A percentile compares a stretch with the other conserved stretches of the same genome.
phyloP scores from a whole-genome alignment of 768 basidiomycete species.

The Cantharellus anzutake region DNA sequence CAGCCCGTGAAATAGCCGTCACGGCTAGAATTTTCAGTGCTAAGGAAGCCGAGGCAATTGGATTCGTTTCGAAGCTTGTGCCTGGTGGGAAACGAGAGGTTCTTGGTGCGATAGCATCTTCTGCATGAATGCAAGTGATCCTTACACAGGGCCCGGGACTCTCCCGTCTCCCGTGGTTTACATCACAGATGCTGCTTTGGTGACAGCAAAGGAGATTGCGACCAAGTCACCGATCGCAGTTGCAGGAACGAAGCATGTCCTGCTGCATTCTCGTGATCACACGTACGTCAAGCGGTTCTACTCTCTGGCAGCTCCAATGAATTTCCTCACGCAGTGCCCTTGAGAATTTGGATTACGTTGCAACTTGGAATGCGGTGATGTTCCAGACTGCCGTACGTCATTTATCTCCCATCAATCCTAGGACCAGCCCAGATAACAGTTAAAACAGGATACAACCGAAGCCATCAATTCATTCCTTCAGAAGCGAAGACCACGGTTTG shows the following conservation, averaged over 20 bases:
- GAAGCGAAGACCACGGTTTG: too few relatives aligned
- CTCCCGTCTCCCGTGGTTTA: background rate
- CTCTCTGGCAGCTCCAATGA: background rate
- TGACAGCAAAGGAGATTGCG: slow-evolving; percentile 45
- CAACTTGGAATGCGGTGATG: slow-evolving; percentile 35
- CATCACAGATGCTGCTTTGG: slow-evolving; percentile 29
- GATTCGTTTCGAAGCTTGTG: slow-evolving; percentile 56
- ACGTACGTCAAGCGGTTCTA: slow-evolving; percentile 26
- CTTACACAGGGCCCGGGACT: background rate
- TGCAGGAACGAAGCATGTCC: slow-evolving; percentile 51
- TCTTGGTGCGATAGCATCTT: slow-evolving; percentile 15
- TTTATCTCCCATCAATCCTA: background rate
- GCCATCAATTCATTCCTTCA: too few relatives aligned
- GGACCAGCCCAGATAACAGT: too few relatives aligned
- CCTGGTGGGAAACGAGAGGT: slow-evolving; percentile 48
- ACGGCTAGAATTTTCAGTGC: slow-evolving; percentile 54
- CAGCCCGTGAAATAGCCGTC: slow-evolving; percentile 55
- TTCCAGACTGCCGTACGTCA: slow-evolving; percentile 27
- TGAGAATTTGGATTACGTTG: slow-evolving; percentile 37
- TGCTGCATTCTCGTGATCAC: slow-evolving; percentile 65
- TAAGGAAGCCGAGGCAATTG: slow-evolving; percentile 43
- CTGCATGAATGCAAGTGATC: background rate
- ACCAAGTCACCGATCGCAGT: slow-evolving; percentile 66
- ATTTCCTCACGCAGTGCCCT: slow-evolving; percentile 15
- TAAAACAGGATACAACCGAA: too few relatives aligned